Evolutionary conservation across 2,329 filamentous ascomycete species (phyloP), one percentile per base, ranked within the genome.

Genomic region (Leptosphaerulina australis): DNA sequence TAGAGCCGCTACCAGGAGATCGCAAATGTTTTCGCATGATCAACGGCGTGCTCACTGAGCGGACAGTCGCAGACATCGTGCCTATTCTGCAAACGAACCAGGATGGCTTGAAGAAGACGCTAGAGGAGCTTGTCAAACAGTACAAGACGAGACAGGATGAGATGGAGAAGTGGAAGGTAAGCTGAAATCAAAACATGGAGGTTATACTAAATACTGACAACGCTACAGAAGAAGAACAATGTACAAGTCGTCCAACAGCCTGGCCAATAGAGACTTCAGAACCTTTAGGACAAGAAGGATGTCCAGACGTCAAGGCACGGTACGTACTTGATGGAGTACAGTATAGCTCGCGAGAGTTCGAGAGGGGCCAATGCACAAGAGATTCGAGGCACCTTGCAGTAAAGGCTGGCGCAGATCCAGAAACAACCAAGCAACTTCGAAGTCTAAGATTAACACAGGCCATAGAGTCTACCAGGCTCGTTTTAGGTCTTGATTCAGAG

Each of bases 11-110:
- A 18, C 81, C 90, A 1, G 83, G 81, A 58, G 88, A 96, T 60
- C 89, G 94, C 67, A 99, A 97, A 79, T 97, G 93, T 77, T 99
- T 97, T 77, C 92, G 94, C 64, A 91, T 99, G 84, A 95, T 99
- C 74, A 97, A 99, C 74, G 94, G 94, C 35, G 92, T 97, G 18
- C 79, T 99, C 50, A 90, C 96, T 44, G 94, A 99, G 79, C 84
- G 92, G 63, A 97, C 93, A 12, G 90, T 99, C 62, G 83, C 91
- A 74, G 94, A 97, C 73, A 90, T 99, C 10, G 81, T 96, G 46
- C 94, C 94, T 5, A 89, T 91, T 20, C 81, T 99, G 54, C 88
- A 91, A 77, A 97, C 91, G 15, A 97, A 99, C 72, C 89, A 91
- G 20, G 93, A 97, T 57, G 93, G 94, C 1, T 73, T 99, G 70